Conservation (phyloP, 768 basidiomycete genomes). For the Russula brevipes region DNA sequence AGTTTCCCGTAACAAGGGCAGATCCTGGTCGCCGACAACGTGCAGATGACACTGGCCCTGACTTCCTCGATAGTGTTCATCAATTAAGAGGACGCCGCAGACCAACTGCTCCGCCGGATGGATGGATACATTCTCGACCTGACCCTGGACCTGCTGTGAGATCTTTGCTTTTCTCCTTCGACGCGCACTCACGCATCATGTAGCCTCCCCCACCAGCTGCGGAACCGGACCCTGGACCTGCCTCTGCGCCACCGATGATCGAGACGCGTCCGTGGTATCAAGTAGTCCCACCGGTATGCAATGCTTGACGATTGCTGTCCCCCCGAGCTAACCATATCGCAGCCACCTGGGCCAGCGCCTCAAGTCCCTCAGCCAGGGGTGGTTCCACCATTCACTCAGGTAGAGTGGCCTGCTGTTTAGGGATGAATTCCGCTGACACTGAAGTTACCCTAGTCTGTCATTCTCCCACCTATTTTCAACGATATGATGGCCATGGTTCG, state of each 20-base stretch:
- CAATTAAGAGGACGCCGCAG: not conserved
- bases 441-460: conserved; percentile 44
- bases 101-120: not conserved
- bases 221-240: not conserved
- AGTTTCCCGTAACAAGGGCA: not conserved
- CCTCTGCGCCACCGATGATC: conserved; percentile 1
- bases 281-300: not conserved
- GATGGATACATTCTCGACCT: not conserved
- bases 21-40: not conserved
- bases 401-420: conserved; percentile 21
- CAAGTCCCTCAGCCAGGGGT: not conserved
- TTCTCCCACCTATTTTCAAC: conserved; percentile 58
- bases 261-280: conserved; percentile 1
- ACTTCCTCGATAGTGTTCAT: not conserved
- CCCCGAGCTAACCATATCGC: not conserved
- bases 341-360: not conserved
- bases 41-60: not conserved
- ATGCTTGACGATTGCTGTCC: not conserved
- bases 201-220: conserved; percentile 4
- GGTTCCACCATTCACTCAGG: conserved; percentile 19
- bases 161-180: no score
- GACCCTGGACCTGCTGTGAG: not conserved
- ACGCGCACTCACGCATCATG: not conserved
- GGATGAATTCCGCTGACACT: not conserved
- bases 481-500: conserved; percentile 64